Base-by-base conservation (phyloP, 148 eudicot genomes). In the Cornus kousa region DNA sequence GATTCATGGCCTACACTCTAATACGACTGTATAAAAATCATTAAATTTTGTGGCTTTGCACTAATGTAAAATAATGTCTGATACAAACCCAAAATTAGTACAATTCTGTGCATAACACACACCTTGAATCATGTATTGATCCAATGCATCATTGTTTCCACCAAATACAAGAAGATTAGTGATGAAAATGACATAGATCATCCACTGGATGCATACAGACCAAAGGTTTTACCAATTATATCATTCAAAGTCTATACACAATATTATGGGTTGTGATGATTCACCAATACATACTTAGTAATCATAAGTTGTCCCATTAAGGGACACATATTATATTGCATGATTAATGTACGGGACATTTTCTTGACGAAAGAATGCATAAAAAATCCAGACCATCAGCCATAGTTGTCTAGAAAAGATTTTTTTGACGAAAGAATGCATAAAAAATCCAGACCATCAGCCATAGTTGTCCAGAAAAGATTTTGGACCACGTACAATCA, bases 381-480 rank as follows among this genome's bases (percentile, higher is more conserved):
- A 72, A 19, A 48, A 48, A 71, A 22, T 43, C 74, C 57, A 22
- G 16, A 71, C 16, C 46, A 32, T 71, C 74, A 71, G 74, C 46
- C 11, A 35, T 39, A 7, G 37, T 70, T 23, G 17, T 22, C 37
- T 28, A 19, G 50, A 2, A 71, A 48, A 1, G 28, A 9, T 9
- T 43, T 43, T 43, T n/a, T n/a, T n/a, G n/a, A n/a, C n/a, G n/a
- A n/a, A n/a, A 11, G 46, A 72, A 72, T 72, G 35, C 60, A 48
- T 71, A 72, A 19, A 48, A 48, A 71, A 22, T 43, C 74, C 57
- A 22, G 16, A 71, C 16, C 46, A 32, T 71, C 74, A 71, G 74
- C 46, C 11, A 35, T 39, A 7, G 37, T 70, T 23, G 17, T 22
- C 37, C 50, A 19, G 50, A 2, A 71, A 48, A 1, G 28, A 9